Evolutionary conservation across 2,329 filamentous ascomycete species (phyloP).

Genomic region (Calonectria naviculata): DNA sequence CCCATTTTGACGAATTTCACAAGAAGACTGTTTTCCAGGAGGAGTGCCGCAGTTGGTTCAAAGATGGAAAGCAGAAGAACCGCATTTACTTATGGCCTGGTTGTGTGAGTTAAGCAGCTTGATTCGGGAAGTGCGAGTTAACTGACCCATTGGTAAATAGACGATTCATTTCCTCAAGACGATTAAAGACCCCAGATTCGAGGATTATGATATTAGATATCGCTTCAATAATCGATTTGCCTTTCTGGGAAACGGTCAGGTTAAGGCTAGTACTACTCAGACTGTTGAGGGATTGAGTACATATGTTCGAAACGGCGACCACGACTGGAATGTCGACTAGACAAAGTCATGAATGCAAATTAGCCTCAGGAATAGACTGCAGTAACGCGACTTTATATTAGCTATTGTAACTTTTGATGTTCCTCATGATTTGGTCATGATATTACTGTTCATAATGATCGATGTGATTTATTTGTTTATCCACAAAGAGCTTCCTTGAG

Average conservation of each 20-base stretch:
- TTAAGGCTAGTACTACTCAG: constrained; percentile 53
- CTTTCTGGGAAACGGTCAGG: constrained; percentile 54
- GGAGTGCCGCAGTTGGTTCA: constrained; percentile 49
- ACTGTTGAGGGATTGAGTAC: constrained; percentile 54
- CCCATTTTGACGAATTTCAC: constrained; percentile 47
- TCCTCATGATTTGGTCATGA: not conserved
- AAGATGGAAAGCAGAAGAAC: constrained; percentile 47
- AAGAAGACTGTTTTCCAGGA: constrained; percentile 48
- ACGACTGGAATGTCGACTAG: constrained; percentile 57
- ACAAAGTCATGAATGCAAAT: not conserved
- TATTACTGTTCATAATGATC: not conserved
- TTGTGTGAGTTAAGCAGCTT: constrained; percentile 39
- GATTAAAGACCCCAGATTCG: constrained; percentile 47
- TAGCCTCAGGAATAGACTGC: not conserved
- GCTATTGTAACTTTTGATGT: not conserved
- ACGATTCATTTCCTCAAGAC: constrained; percentile 51
- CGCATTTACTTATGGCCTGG: constrained; percentile 47
- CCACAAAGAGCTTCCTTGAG: no score
- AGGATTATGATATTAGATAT: constrained; percentile 47
- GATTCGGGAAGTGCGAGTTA: not conserved
- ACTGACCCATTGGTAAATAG: constrained; percentile 19
- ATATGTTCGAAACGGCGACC: constrained; percentile 56
- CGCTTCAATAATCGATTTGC: constrained; percentile 50
- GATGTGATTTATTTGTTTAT: no score
- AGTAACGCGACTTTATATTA: not conserved